These are phyloP conservation scores for Cercophora samala DNA, from an alignment of 495 filamentous ascomycete species.

Conservation along the genomic window DNA sequence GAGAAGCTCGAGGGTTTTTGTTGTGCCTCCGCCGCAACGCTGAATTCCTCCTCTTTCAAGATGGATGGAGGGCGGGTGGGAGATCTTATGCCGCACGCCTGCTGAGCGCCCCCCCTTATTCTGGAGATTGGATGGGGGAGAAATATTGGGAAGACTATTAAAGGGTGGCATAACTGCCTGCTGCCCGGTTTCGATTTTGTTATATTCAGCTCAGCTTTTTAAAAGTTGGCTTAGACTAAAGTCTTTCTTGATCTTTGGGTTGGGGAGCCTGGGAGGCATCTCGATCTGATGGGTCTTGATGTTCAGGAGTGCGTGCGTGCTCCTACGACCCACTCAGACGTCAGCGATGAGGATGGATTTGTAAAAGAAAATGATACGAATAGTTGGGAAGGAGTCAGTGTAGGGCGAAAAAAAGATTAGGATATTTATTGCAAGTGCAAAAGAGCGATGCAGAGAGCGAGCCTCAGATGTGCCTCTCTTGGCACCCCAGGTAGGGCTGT, in stretches of 20 bases:
- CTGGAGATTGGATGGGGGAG: neutral
- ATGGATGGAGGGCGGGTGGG: too few species aligned
- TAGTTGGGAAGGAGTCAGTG: neutral
- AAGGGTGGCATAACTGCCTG: neutral
- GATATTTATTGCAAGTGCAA: neutral
- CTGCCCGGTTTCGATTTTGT: neutral
- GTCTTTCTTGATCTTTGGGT: too few species aligned
- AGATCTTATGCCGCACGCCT: neutral
- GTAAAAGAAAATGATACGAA: neutral
- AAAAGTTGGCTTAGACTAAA: too few species aligned
- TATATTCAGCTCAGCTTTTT: neutral
- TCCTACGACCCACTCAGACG: neutral
- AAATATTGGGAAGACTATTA: neutral
- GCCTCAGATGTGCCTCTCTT: neutral
- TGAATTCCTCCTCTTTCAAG: neutral
- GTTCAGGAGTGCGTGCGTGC: neutral
- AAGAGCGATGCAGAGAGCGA: neutral
- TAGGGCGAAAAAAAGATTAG: neutral
- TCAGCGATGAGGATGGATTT: neutral
- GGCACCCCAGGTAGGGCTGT: conserved; percentile 1
- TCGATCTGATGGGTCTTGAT: neutral
- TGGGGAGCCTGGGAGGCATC: too few species aligned
- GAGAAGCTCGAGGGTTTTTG: neutral
- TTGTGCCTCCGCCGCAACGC: neutral
- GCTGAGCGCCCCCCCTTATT: neutral